Conservation (phyloP, 345 rosid genomes). For the Citrus trifoliata region DNA sequence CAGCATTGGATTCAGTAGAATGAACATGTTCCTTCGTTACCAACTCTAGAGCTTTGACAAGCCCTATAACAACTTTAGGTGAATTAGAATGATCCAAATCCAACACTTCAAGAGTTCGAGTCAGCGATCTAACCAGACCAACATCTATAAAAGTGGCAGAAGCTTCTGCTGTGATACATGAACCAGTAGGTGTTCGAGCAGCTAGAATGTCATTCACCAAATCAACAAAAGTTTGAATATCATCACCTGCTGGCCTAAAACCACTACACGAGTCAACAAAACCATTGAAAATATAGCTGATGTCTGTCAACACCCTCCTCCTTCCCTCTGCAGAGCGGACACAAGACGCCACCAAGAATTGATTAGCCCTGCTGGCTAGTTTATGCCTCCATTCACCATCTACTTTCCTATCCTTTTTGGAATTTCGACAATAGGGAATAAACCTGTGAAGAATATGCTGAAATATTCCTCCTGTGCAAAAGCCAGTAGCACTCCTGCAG, state of each 20-base stretch:
- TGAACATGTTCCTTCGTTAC: conserved; percentile 90
- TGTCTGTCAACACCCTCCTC: conserved; percentile 74
- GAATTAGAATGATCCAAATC: conserved; percentile 89
- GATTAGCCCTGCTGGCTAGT: conserved; percentile 73
- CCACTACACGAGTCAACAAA: conserved; percentile 63
- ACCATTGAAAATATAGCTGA: conserved; percentile 57
- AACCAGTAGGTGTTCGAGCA: conserved; percentile 82
- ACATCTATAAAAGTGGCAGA: conserved; percentile 83
- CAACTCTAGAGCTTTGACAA: conserved; percentile 83
- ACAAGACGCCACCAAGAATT: conserved; percentile 84
- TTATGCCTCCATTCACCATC: conserved; percentile 94
- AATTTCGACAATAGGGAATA: conserved; percentile 55
- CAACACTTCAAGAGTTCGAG: conserved; percentile 75
- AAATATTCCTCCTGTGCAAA: conserved; percentile 60
- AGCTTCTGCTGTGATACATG: conserved; percentile 81
- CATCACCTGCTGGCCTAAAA: conserved; percentile 53
- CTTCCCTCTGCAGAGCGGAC: conserved; percentile 91
- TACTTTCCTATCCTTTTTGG: conserved; percentile 64
- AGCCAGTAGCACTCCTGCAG: conserved; percentile 40
- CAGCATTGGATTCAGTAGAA: conserved; percentile 48
- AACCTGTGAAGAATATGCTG: conserved; percentile 75
- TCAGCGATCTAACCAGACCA: conserved; percentile 76
- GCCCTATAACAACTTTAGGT: conserved; percentile 78
- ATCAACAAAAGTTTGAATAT: conserved; percentile 69
- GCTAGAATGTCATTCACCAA: conserved; percentile 81